Base-by-base conservation (phyloP, 139 green algal species). In the Yamagishiella unicocca region DNA sequence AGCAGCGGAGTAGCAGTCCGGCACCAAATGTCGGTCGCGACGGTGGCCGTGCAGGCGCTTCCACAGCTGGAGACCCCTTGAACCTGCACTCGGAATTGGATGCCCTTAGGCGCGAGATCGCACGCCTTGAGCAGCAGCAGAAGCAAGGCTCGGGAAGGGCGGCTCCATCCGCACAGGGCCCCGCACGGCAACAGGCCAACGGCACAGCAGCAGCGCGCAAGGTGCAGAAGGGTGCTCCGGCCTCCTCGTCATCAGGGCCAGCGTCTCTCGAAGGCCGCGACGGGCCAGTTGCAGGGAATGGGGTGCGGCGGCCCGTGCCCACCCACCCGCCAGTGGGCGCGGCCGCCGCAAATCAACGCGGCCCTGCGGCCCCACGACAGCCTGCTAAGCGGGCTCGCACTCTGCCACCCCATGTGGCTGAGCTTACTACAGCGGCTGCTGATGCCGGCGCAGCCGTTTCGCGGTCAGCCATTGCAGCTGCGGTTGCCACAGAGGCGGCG, bases 101-200 rank as follows among this genome's bases (percentile, higher is more conserved):
- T 46, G 74, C 74, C 8, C 50, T 82, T 31, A n/a, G 74, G 9
- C 74, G 74, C 14, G 46, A 67, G 46, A 82, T 82, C 54, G 74
- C 74, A 24, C 46, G 46, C 33, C 74, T 67, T 50, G 74, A 82
- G 46, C 74, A 82, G 33, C 46, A 68, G 27, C 72, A 64, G 33
- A 67, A 82, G 46, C 46, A 67, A 50, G 72, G 43, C 6, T 12
- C 72, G 2, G 27, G 43, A 7, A 80, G 64, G 45, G 43, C 25
- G 10, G 72, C 72, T 27, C 43, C 72, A n/a, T 9, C 58, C 9
- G 58, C 58, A 58, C 50, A 58, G 50, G 50, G 14, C 12, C 14
- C 50, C 1, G 38, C 38, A 55, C 14, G 38, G 70, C 12, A 31
- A 46, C 29, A 25, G 5, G 24, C 70, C 37, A 31, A 8, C 33